Evolutionary conservation across 208 protist species (phyloP), one percentile per base, ranked within the genome.

Genomic region (Leishmania tropica): DNA sequence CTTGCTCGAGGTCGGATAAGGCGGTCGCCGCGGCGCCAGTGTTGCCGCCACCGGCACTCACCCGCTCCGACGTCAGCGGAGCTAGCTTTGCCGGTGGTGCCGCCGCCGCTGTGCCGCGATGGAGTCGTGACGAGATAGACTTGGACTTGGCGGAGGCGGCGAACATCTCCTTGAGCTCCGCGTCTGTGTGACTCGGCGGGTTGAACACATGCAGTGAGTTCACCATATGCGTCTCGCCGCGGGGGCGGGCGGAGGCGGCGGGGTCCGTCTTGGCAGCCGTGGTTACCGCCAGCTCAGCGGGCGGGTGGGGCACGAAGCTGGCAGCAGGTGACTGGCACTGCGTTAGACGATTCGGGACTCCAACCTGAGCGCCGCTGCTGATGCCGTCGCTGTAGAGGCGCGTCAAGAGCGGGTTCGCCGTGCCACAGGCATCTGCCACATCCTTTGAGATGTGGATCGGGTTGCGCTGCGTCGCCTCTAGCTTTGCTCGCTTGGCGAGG

Each of bases 371-470:
- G 42, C 89, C 90, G 75, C 93, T 94, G 77, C 83, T 84, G 54
- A 90, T 48, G 73, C 90, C 89, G 80, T 95, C 91, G 83, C 88
- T 88, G 87, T 97, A 96, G 51, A 98, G 83, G 3, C 90, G 91
- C 53, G 51, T 64, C 5, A 92, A 68, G 8, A 98, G 87, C n/a
- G 93, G 93, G 79, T 98, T 98, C 51, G 81, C 71, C n/a, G 80
- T 77, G 28, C 90, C 87, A 73, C 88, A 92, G 37, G 87, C 85
- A 56, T 98, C 95, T 28, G 88, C 88, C 5, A 91, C 93, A 71
- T 96, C 93, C 81, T 90, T 94, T 19, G 95, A 94, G 45, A 98
- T 91, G 87, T 96, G 95, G 62, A 91, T 89, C 2, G 95, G 95
- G 80, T 98, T 98, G 71, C 95, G 92, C 78, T 96, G 94, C 65